Percentiles rank a stretch among this genome's conserved stretches.
phyloP scores from a whole-genome alignment of 306 rosid species.

The Carpinus viminea region DNA sequence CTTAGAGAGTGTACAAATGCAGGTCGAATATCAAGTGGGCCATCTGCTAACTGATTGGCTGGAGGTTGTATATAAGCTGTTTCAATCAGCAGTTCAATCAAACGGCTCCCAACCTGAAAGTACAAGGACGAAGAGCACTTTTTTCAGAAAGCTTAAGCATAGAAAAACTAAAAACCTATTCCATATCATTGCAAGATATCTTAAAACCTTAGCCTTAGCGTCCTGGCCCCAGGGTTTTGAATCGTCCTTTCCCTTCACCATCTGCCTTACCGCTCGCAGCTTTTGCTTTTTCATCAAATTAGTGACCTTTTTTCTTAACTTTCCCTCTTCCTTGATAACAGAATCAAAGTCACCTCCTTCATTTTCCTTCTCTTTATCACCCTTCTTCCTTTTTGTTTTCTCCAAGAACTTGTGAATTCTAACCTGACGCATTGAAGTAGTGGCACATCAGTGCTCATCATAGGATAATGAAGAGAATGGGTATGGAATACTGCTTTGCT shows the following conservation, averaged over 20 bases:
- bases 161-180: slow-evolving; percentile 21
- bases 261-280: slow-evolving; percentile 52
- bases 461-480: background rate
- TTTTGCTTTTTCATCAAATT: slow-evolving; percentile 80
- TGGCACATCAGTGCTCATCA: slow-evolving; percentile 27
- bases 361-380: slow-evolving; percentile 42
- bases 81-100: slow-evolving; percentile 74
- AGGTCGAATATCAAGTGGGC: slow-evolving; percentile 79
- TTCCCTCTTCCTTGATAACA: slow-evolving; percentile 47
- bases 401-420: slow-evolving; percentile 79
- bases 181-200: slow-evolving; percentile 21
- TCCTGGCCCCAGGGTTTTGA: slow-evolving; percentile 70
- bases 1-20: slow-evolving; percentile 74
- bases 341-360: slow-evolving; percentile 34
- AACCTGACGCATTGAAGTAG: slow-evolving; percentile 55
- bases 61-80: slow-evolving; percentile 92
- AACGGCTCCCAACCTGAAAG: slow-evolving; percentile 85
- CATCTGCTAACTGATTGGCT: slow-evolving; percentile 58
- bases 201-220: slow-evolving; percentile 68
- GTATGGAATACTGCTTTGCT: background rate
- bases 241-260: slow-evolving; percentile 51
- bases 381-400: slow-evolving; percentile 56
- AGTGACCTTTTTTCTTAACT: slow-evolving; percentile 71
- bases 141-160: slow-evolving; percentile 24
- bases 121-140: background rate